Evolutionary conservation across 805 yeast genomes (phyloP).

Genomic region (Candida xyloterini): DNA sequence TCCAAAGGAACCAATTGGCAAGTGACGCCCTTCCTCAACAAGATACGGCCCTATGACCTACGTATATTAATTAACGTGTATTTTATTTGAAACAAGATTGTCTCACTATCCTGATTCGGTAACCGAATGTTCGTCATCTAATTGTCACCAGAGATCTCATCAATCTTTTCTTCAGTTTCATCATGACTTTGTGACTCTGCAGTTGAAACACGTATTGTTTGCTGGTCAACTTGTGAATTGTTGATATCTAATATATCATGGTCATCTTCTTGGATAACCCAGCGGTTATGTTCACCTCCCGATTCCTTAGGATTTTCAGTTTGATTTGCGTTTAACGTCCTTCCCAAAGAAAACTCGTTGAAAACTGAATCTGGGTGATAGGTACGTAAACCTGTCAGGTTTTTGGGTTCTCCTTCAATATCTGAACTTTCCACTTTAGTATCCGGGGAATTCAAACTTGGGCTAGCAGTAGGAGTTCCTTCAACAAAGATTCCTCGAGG

Average conservation of each 20-base stretch:
- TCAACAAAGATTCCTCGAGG: slow-evolving; percentile 6
- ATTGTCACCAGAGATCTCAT: background rate
- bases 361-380: slow-evolving; percentile 1
- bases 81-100: slow-evolving; percentile 3
- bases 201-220: slow-evolving; percentile 4
- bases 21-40: background rate
- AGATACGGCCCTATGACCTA: background rate
- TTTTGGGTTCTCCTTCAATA: background rate
- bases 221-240: background rate
- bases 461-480: background rate
- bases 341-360: background rate
- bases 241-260: background rate
- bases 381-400: background rate
- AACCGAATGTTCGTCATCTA: background rate
- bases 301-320: background rate
- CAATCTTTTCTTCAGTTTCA: slow-evolving; percentile 2
- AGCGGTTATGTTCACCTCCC: background rate
- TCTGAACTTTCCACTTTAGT: background rate
- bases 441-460: background rate
- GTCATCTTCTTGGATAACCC: background rate
- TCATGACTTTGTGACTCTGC: slow-evolving; percentile 9
- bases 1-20: background rate
- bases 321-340: background rate
- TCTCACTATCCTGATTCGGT: background rate
- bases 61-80: slow-evolving; percentile 7